Evolutionary conservation across 2,329 filamentous ascomycete species (phyloP).

Genomic region (Reticulascus tulasneorum): DNA sequence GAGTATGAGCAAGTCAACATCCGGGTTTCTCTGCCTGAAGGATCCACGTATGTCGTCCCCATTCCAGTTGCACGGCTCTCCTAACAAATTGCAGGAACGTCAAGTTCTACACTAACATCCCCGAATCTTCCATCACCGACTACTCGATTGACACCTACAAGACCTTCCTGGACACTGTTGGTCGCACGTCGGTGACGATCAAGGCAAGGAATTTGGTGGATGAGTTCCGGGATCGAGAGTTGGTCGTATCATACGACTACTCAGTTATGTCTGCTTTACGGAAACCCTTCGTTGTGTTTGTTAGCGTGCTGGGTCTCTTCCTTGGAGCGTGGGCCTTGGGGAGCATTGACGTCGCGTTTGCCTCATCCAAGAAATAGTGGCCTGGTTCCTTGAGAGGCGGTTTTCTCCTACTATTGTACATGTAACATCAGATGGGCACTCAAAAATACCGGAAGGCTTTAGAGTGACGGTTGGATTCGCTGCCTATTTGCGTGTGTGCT

Average conservation of each 20-base stretch:
- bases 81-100: slow-evolving; percentile 62
- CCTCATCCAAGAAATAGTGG: slow-evolving; percentile 33
- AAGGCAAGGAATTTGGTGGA: slow-evolving; percentile 85
- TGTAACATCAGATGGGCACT: slow-evolving; percentile 16
- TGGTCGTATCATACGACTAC: slow-evolving; percentile 87
- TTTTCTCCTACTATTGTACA: slow-evolving; percentile 15
- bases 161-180: slow-evolving; percentile 91
- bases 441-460: slow-evolving; percentile 13
- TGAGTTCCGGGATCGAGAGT: slow-evolving; percentile 76
- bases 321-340: slow-evolving; percentile 70
- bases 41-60: slow-evolving; percentile 64
- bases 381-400: slow-evolving; percentile 5
- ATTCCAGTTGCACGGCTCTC: not conserved
- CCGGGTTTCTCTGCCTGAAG: slow-evolving; percentile 84
- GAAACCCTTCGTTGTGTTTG: slow-evolving; percentile 82
- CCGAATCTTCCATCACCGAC: slow-evolving; percentile 56
- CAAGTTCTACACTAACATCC: slow-evolving; percentile 70
- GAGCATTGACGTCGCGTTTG: slow-evolving; percentile 79
- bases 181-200: slow-evolving; percentile 77
- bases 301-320: slow-evolving; percentile 70
- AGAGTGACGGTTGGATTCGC: slow-evolving; percentile 15
- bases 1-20: slow-evolving; percentile 80
- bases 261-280: slow-evolving; percentile 69
- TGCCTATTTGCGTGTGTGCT: no score
- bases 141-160: slow-evolving; percentile 62